These are phyloP conservation scores for Pseudocercospora fuligena DNA, from an alignment of 2,329 filamentous ascomycete genomes.

Conservation along the genomic window DNA sequence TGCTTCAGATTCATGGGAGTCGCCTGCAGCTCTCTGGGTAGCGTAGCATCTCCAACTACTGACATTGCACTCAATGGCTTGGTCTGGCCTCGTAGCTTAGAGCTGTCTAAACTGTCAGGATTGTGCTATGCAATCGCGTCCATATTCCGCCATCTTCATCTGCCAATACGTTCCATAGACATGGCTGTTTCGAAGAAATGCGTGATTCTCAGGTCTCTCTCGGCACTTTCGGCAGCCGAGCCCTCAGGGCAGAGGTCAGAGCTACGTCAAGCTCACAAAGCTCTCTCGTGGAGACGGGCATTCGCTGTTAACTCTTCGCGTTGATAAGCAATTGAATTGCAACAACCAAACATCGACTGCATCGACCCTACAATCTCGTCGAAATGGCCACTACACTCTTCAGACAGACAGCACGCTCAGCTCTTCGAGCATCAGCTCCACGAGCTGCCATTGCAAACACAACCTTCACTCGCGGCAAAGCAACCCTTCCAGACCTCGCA, in stretches of 20 bases:
- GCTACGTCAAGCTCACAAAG: conserved; percentile 8
- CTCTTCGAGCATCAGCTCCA: conserved; percentile 69
- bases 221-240: conserved; percentile 5
- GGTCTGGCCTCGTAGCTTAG: not conserved
- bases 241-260: not conserved
- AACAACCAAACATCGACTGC: not conserved
- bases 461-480: conserved; percentile 83
- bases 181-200: not conserved
- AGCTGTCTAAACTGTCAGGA: not conserved
- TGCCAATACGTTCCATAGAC: not conserved
- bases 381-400: conserved; percentile 77
- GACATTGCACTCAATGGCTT: not conserved
- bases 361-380: not conserved
- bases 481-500: conserved; percentile 85
- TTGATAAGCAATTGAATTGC: not conserved
- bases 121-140: not conserved
- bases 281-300: not conserved
- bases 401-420: conserved; percentile 72
- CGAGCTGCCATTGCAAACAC: conserved; percentile 69
- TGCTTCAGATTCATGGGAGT: not conserved
- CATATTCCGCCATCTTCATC: not conserved
- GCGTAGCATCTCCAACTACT: too few relatives aligned
- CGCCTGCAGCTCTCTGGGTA: not conserved
- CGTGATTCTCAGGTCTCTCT: conserved; percentile 10
- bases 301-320: not conserved